These are phyloP conservation scores for Vanrija sp. DNA, from an alignment of 1,284 basidiomycete species.

Conservation along the genomic window DNA sequence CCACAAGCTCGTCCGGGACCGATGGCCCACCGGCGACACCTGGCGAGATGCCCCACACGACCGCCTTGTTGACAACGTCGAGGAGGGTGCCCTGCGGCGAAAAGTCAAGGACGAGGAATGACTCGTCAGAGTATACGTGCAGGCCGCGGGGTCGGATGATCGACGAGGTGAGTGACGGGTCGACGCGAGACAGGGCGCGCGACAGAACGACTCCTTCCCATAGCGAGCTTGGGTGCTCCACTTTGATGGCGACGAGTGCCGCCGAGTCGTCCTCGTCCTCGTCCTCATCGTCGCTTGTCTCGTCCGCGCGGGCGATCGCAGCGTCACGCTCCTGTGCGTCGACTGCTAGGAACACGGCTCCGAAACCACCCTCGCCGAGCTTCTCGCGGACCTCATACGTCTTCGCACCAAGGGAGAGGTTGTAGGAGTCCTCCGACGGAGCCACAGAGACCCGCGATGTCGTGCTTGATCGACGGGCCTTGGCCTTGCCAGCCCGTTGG, in stretches of 20 bases:
- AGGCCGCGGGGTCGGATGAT: slow-evolving; percentile 71
- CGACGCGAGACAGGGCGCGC: slow-evolving; percentile 66
- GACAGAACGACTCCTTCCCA: slow-evolving; percentile 94
- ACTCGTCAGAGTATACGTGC: slow-evolving; percentile 83
- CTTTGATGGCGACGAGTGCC: slow-evolving; percentile 76
- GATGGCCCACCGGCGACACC: slow-evolving; percentile 32
- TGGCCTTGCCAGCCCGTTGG: slow-evolving; percentile 50
- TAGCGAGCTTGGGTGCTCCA: slow-evolving; percentile 78
- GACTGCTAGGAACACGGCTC: slow-evolving; percentile 80
- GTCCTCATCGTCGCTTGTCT: slow-evolving; percentile 58
- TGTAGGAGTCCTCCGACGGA: slow-evolving; percentile 27
- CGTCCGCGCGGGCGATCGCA: slow-evolving; percentile 54
- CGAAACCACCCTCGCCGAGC: slow-evolving; percentile 95
- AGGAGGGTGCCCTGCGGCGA: slow-evolving; percentile 89
- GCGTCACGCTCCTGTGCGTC: slow-evolving; percentile 54
- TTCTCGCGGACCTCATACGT: slow-evolving; percentile 73
- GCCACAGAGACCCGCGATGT: slow-evolving; percentile 30
- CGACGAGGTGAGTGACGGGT: slow-evolving; percentile 57
- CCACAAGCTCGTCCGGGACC: slow-evolving; percentile 82
- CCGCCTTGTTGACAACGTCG: slow-evolving; percentile 84
- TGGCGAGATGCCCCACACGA: slow-evolving; percentile 54
- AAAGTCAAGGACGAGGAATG: slow-evolving; percentile 81
- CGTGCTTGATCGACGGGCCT: slow-evolving; percentile 43
- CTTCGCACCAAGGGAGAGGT: slow-evolving; percentile 56
- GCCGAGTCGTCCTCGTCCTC: slow-evolving; percentile 59